Evolutionary conservation across 2,329 filamentous ascomycete genomes (phyloP), one percentile per base, ranked within the genome.

Genomic region (Ceratocystis cubensis): DNA sequence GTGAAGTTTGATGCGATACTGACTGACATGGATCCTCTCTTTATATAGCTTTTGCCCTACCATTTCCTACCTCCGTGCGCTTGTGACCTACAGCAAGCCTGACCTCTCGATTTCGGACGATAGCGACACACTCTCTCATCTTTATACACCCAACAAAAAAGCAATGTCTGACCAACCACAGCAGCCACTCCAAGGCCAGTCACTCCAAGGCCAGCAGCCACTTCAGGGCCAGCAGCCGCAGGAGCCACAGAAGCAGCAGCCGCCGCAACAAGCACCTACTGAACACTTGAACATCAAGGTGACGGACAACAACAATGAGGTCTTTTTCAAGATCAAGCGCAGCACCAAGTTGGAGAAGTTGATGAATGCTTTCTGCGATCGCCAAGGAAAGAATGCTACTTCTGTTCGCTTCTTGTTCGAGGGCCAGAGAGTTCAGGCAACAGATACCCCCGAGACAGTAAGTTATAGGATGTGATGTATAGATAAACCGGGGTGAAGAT

Each of bases 281-380:
- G 93, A 97, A 78, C 94, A 99, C 77, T 81, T 99, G 4, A 99
- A 99, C 79, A 97, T 99, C 79, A 99, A 99, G 76, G 94, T 99
- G 15, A 97, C 94, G 0, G 94, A 99, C 73, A 96, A 96, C 80
- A 96, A 96, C 80, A 99, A 99, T 76, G 94, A 99, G 75, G 93
- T 99, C 72, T 99, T 97, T 77, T 99, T 99, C 82, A 99, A 99
- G 82, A 99, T 99, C 80, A 99, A 99, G 87, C 85, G 92, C 46
- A 91, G 88, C 25, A 99, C 94, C 0, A 89, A 91, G 75, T 84
- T 99, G 1, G 94, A 96, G 79, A 99, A 99, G 81, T 82, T 99
- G 66, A 99, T 99, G 94, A 88, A 91, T 69, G 94, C 94, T 22
- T 99, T 97, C 76, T 99, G 94, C 77, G 93, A 97, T 71, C 85